phyloP scores from a whole-genome alignment of 208 protist genomes.

The Leishmania tarentolae region DNA sequence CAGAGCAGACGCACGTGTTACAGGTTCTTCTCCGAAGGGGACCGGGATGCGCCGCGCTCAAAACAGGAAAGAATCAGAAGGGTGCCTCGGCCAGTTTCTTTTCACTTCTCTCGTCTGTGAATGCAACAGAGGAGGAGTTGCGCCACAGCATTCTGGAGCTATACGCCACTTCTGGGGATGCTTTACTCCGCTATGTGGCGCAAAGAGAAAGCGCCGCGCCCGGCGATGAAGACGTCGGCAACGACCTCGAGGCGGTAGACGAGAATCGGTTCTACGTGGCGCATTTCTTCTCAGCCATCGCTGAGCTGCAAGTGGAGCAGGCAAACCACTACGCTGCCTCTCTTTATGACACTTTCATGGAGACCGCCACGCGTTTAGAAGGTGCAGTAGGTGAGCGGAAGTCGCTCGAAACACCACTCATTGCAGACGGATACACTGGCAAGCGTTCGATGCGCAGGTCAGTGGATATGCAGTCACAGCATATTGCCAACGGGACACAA shows the following conservation, averaged over 20 bases:
- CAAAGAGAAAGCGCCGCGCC: neutral
- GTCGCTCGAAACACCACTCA: neutral
- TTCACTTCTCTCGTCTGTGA: neutral
- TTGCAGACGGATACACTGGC: neutral
- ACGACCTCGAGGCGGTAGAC: neutral
- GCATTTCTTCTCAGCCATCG: constrained; percentile 43
- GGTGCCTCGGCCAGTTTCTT: neutral
- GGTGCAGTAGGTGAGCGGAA: neutral
- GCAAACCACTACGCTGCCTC: constrained; percentile 27
- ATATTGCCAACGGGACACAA: neutral
- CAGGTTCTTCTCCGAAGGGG: constrained; percentile 16
- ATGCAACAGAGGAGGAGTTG: neutral
- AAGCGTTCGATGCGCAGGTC: neutral
- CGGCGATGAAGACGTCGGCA: constrained; percentile 3
- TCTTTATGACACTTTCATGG: constrained; percentile 41
- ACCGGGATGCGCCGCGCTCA: too few relatives aligned
- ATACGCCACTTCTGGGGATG: constrained; percentile 31
- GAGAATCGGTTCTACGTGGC: constrained; percentile 23
- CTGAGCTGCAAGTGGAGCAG: constrained; percentile 33
- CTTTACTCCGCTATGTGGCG: constrained; percentile 25
- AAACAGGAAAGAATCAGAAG: too few relatives aligned
- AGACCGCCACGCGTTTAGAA: constrained; percentile 35
- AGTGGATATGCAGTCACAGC: neutral
- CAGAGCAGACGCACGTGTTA: constrained; percentile 22
- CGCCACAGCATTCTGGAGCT: constrained; percentile 3